Evolutionary conservation across 805 yeast genomes (phyloP), one percentile per base, ranked within the genome.

Genomic region (Saturnispora ahearnii): DNA sequence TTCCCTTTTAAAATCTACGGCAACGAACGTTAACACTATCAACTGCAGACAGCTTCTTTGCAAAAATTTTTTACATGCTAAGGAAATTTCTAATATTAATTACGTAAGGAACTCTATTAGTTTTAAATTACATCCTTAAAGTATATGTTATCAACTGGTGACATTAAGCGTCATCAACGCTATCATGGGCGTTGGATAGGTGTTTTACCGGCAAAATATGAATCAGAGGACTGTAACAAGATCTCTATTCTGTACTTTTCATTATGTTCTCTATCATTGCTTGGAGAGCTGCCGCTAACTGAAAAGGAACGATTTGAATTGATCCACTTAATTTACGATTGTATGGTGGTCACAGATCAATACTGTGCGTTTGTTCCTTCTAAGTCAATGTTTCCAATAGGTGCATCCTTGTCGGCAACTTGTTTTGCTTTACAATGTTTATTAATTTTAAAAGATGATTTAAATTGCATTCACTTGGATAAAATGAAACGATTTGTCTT

Each of bases 201-300:
- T 0, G 40, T 63, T 6, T 50, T 67, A 6, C 71, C 73, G 66
- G 78, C 67, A 56, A 69, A 51, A 63, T 82, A 53, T 76, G 82
- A 85, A 56, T 58, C 74, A 0, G 82, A 83, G 51, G 96, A 86
- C 58, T 74, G 87, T 5, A 84, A 83, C 57, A 78, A 76, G 54
- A 59, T 87, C 44, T 79, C 91, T 5, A 63, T 89, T n/a, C 69
- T 82, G 2, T 86, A 81, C 62, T 87, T 87, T 60, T 73, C 86
- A 41, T 59, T 88, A 1, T 72, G 77, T 31, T 90, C 89, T 0
- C 68, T 83, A 11, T 77, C 72, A 28, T 54, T 82, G 11, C 59
- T 77, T 29, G 59, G 55, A 57, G 32, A 40, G n/a, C 26, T 47
- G 9, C 32, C 34, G 5, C 10, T 29, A 7, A 3, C 32, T 5